Conservation (phyloP, 129 eudicot species). For the Glebionis coronaria region DNA sequence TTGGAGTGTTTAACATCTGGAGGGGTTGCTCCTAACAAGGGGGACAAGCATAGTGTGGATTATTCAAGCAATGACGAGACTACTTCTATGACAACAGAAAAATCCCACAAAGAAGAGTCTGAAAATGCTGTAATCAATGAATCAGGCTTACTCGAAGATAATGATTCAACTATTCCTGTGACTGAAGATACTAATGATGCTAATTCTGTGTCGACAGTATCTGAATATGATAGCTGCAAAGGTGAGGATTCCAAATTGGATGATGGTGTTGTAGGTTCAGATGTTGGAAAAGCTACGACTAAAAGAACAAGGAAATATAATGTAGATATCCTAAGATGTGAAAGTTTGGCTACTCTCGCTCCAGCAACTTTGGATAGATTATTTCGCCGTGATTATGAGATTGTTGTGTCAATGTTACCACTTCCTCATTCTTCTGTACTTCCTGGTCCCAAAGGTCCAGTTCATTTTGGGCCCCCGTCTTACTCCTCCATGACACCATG, state of each 20-base stretch:
- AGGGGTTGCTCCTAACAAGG: slow-evolving; percentile 51
- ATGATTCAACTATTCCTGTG: slow-evolving; percentile 23
- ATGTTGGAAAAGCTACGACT: slow-evolving; percentile 30
- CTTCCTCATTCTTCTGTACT: slow-evolving; percentile 84
- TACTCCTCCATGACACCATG: slow-evolving; percentile 94
- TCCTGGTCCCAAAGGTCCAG: slow-evolving; percentile 85
- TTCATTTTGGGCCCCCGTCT: slow-evolving; percentile 95
- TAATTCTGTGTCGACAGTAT: not conserved
- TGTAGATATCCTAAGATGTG: slow-evolving; percentile 88
- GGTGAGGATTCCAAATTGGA: too few species aligned
- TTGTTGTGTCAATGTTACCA: slow-evolving; percentile 93
- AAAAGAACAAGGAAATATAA: slow-evolving; percentile 59
- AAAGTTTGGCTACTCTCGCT: slow-evolving; percentile 85
- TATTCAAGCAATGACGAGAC: slow-evolving; percentile 33
- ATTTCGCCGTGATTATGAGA: slow-evolving; percentile 85
- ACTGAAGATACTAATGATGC: slow-evolving; percentile 21
- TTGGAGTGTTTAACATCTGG: slow-evolving; percentile 90
- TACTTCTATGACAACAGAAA: slow-evolving; percentile 22
- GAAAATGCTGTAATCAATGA: slow-evolving; percentile 23
- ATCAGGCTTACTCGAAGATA: slow-evolving; percentile 26
- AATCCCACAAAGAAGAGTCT: slow-evolving; percentile 21
- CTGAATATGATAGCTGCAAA: too few species aligned
- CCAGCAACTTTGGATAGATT: slow-evolving; percentile 79
- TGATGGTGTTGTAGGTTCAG: slow-evolving; percentile 30
- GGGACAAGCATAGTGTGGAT: slow-evolving; percentile 32